phyloP scores from a whole-genome alignment of 768 basidiomycete species.

The Termitomyces sp. region DNA sequence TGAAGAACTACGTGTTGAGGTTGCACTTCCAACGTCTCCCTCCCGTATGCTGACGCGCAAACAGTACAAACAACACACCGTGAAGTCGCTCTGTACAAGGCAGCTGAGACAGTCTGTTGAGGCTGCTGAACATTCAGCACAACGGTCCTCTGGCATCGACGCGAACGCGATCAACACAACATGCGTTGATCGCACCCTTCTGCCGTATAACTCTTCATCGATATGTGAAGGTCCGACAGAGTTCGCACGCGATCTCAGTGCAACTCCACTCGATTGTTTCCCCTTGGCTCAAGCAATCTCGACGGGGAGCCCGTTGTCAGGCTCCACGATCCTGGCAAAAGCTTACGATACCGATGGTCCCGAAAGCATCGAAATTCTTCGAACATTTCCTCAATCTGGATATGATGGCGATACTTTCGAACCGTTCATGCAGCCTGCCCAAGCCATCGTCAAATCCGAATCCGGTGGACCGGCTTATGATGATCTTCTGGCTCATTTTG shows the following conservation, averaged over 20 bases:
- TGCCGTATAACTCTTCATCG: too few relatives aligned
- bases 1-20: not conserved
- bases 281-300: not conserved
- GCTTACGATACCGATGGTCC: not conserved
- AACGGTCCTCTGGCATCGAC: not conserved
- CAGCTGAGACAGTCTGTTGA: not conserved
- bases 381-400: too few relatives aligned
- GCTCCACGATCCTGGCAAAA: not conserved
- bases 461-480: too few relatives aligned
- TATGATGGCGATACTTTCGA: too few relatives aligned
- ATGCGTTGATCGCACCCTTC: not conserved
- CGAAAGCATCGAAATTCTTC: too few relatives aligned
- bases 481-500: too few relatives aligned
- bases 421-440: too few relatives aligned
- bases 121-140: not conserved
- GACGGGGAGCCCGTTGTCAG: not conserved
- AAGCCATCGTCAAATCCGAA: too few relatives aligned
- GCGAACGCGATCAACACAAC: not conserved
- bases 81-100: not conserved
- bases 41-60: not conserved
- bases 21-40: not conserved
- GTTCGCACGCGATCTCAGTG: not conserved
- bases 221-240: not conserved
- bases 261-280: not conserved
- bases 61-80: not conserved